Evolutionary conservation across 805 yeast species (phyloP).

Genomic region (Kuraishia molischiana): DNA sequence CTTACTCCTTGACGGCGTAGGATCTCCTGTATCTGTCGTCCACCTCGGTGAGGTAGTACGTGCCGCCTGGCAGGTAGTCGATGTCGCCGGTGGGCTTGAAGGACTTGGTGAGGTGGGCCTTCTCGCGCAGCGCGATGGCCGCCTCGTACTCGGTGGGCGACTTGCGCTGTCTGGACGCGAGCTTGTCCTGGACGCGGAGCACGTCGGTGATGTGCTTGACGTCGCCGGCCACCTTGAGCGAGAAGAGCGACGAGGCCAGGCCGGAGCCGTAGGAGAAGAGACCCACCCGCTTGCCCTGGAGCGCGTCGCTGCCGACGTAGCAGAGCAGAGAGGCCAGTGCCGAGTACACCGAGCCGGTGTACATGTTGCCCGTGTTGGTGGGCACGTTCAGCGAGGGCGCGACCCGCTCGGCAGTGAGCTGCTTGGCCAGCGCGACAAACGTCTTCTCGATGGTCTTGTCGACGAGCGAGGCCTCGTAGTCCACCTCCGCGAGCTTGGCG

Average conservation of each 20-base stretch:
- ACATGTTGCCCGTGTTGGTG: conserved; percentile 97
- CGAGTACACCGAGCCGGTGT: conserved; percentile 89
- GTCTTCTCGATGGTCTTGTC: conserved; percentile 81
- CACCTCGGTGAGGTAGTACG: conserved; percentile 74
- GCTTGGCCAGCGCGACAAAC: conserved; percentile 71
- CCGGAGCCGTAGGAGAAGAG: conserved; percentile 98
- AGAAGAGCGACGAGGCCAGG: conserved; percentile 82
- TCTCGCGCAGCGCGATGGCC: conserved; percentile 80
- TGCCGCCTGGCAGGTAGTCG: conserved; percentile 62
- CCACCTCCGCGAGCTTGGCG: conserved; percentile 36
- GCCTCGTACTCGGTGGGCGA: conserved; percentile 77
- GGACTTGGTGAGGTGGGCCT: conserved; percentile 73
- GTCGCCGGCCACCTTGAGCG: conserved; percentile 76
- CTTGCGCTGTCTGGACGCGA: conserved; percentile 53
- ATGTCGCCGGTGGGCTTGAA: conserved; percentile 73
- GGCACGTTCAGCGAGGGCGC: conserved; percentile 77
- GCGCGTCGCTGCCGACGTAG: conserved; percentile 61
- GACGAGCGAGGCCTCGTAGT: conserved; percentile 69
- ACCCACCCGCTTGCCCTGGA: conserved; percentile 81
- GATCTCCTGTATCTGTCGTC: conserved; percentile 84
- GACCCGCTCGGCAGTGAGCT: conserved; percentile 55
- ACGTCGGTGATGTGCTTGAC: conserved; percentile 51
- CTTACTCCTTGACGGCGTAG: conserved; percentile 59
- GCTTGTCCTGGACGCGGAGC: conserved; percentile 58
- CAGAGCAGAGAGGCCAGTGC: conserved; percentile 74